A percentile compares a stretch with the other conserved stretches of the same genome.
Evolutionary conservation across 2,329 filamentous ascomycete species (phyloP).

Genomic region (Colletotrichum noveboracense): DNA sequence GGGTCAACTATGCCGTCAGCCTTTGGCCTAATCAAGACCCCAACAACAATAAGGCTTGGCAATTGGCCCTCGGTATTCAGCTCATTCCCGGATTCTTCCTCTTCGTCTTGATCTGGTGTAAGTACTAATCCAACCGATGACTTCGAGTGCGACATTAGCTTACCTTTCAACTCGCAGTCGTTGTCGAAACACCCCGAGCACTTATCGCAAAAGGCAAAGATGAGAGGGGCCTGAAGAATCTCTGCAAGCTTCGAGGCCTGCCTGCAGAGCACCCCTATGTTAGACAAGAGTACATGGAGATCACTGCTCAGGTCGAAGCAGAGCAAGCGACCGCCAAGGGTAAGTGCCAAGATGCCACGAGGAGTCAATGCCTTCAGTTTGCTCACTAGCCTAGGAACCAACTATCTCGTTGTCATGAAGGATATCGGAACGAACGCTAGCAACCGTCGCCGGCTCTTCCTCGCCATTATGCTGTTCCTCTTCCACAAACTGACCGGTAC

Average conservation of each 20-base stretch:
- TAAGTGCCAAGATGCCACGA: not conserved
- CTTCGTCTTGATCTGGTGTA: constrained; percentile 36
- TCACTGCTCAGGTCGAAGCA: constrained; percentile 14
- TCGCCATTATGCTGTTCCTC: constrained; percentile 39
- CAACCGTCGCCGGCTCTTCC: constrained; percentile 37
- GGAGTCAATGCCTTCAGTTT: not conserved
- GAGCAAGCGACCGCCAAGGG: constrained; percentile 8
- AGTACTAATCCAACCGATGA: not conserved
- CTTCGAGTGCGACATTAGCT: not conserved
- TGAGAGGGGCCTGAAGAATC: constrained; percentile 37
- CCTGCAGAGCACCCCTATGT: constrained; percentile 21
- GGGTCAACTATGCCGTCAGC: constrained; percentile 33
- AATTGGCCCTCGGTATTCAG: constrained; percentile 39
- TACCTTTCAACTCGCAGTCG: not conserved
- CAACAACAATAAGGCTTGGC: constrained; percentile 37
- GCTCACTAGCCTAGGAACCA: constrained; percentile 1
- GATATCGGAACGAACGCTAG: constrained; percentile 32
- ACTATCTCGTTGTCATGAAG: constrained; percentile 38
- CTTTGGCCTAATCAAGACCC: constrained; percentile 30
- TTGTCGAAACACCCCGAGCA: constrained; percentile 23
- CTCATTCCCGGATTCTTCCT: constrained; percentile 41
- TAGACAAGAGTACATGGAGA: constrained; percentile 21
- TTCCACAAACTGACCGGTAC: constrained; percentile 48
- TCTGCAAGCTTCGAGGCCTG: constrained; percentile 40
- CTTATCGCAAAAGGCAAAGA: constrained; percentile 39